phyloP scores from a whole-genome alignment of 1,284 basidiomycete genomes.

The Pseudozyma hubeiensis region DNA sequence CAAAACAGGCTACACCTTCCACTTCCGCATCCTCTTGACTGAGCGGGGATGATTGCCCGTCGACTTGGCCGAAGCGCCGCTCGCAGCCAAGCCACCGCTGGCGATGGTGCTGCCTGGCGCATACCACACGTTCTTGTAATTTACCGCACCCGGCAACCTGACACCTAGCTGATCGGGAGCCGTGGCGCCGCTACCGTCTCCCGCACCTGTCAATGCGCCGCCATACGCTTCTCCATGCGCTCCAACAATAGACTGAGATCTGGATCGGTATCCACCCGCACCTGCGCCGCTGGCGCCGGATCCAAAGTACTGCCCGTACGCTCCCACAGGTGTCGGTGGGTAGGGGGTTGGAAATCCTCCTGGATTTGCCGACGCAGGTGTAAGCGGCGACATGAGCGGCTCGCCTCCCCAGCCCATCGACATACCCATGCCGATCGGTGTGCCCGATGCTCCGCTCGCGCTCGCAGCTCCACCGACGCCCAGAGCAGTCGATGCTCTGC shows the following conservation, averaged over 20 bases:
- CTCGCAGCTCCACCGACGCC: slow-evolving; percentile 1
- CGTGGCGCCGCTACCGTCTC: not conserved
- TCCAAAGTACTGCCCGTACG: slow-evolving; percentile 43
- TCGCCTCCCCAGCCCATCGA: slow-evolving; percentile 39
- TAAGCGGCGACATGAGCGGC: slow-evolving; percentile 43
- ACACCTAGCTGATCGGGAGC: slow-evolving; percentile 24
- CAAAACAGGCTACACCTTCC: slow-evolving; percentile 27
- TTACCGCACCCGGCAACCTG: slow-evolving; percentile 47
- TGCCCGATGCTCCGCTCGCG: slow-evolving; percentile 8
- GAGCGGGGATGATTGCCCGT: slow-evolving; percentile 26
- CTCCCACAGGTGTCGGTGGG: slow-evolving; percentile 35
- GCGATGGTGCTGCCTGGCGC: slow-evolving; percentile 43
- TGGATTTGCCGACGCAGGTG: slow-evolving; percentile 18
- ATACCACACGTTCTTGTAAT: slow-evolving; percentile 60
- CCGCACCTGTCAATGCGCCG: not conserved
- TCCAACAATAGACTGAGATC: slow-evolving; percentile 29
- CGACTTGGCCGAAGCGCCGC: slow-evolving; percentile 13
- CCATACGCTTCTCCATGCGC: slow-evolving; percentile 10
- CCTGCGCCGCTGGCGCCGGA: slow-evolving; percentile 4
- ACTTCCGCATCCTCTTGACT: slow-evolving; percentile 47
- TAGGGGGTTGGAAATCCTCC: slow-evolving; percentile 24
- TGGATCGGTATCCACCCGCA: slow-evolving; percentile 21
- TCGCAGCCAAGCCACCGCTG: slow-evolving; percentile 33
- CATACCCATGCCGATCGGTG: slow-evolving; percentile 28
- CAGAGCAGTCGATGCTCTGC: slow-evolving; percentile 9